Conservation (phyloP, 257 asterid genomes). For the Rubia yunnanensis region DNA sequence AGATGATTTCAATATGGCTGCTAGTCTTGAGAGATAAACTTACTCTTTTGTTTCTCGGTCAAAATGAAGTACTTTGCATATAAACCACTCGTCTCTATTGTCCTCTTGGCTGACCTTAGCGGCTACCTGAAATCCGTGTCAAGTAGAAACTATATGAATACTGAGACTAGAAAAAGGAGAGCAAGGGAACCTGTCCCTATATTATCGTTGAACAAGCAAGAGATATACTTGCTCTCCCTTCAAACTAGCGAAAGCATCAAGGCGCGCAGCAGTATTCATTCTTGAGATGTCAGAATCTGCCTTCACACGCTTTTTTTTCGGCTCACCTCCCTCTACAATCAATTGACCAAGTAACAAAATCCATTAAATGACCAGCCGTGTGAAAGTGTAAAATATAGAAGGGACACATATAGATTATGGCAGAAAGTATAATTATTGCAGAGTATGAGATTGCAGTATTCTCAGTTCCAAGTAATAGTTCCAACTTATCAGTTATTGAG, state of each 20-base stretch:
- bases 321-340: constrained; percentile 77
- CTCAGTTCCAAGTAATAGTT: background rate
- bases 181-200: background rate
- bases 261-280: constrained; percentile 54
- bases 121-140: constrained; percentile 55
- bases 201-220: constrained; percentile 4
- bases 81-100: constrained; percentile 85
- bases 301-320: constrained; percentile 77
- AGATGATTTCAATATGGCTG: background rate
- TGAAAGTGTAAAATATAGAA: background rate
- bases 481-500: background rate
- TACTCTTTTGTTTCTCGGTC: constrained; percentile 90
- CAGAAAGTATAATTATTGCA: background rate
- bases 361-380: background rate
- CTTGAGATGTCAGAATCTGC: constrained; percentile 65
- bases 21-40: constrained; percentile 16
- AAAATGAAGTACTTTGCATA: constrained; percentile 89
- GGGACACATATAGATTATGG: background rate
- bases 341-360: background rate
- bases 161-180: background rate
- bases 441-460: background rate
- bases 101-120: constrained; percentile 88
- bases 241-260: constrained; percentile 74
- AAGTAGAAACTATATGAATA: background rate
- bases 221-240: constrained; percentile 89